Conservation (phyloP, 2,329 filamentous ascomycete species). For the Elsinoe arachidis region DNA sequence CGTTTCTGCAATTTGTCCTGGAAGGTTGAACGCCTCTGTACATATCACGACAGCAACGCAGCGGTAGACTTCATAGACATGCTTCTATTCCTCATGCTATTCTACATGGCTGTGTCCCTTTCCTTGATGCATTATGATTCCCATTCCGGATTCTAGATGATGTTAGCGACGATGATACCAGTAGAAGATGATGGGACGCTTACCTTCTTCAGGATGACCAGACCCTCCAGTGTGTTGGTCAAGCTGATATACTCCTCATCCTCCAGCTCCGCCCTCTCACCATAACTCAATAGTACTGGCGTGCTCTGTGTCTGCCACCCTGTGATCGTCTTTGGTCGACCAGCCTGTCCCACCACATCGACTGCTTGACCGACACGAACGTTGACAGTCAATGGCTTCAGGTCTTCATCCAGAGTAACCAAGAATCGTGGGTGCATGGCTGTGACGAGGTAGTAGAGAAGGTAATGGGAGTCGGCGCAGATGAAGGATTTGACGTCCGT, state of each 20-base stretch:
- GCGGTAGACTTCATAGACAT: conserved; percentile 10
- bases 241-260: conserved; percentile 95
- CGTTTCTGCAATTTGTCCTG: conserved; percentile 68
- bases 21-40: conserved; percentile 34
- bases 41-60: not conserved
- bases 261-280: conserved; percentile 91
- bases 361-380: conserved; percentile 96
- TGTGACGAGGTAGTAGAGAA: conserved; percentile 93
- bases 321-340: conserved; percentile 96
- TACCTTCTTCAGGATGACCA: conserved; percentile 97
- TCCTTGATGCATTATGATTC: conserved; percentile 17
- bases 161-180: not conserved
- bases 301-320: conserved; percentile 99
- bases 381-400: conserved; percentile 89
- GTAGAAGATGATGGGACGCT: conserved; percentile 25
- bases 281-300: conserved; percentile 88
- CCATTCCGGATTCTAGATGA: conserved; percentile 38
- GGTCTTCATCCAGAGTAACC: conserved; percentile 87
- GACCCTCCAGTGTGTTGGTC: conserved; percentile 81
- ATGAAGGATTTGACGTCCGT: conserved; percentile 89
- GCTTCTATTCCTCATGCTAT: conserved; percentile 3
- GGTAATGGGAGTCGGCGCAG: conserved; percentile 69
- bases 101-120: not conserved
- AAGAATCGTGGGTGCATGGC: conserved; percentile 97
- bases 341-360: conserved; percentile 94